Base-by-base conservation (phyloP, 2,329 filamentous ascomycete species). In the Coccinonectria pachysandricola region DNA sequence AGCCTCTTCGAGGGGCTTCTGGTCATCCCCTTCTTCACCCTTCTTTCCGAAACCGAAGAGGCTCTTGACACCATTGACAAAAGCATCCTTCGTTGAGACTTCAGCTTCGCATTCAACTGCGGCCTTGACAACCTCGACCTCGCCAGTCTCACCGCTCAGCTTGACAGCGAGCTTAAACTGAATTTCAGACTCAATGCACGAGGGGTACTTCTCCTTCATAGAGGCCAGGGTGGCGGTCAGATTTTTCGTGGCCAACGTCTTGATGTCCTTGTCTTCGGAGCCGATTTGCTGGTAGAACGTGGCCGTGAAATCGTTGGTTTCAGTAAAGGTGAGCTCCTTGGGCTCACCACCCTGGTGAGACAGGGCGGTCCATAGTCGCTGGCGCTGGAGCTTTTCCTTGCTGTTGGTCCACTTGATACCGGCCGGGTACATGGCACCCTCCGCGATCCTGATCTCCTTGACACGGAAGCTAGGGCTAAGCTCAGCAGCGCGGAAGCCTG, bases 391-490 rank as follows among this genome's bases (percentile, higher is more conserved):
- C 60, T 88, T 82, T 20, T 72, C 69, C 36, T 80, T 75, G 31
- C 72, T 65, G 33, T 62, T 64, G 19, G 63, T 72, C 72, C 84
- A 94, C 53, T 79, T 81, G 45, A 94, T 70, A 30, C 76, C 75
- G 15, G 80, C 70, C 3, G 76, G 64, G 51, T 91, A 95, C 21
- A 68, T 67, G 21, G 82, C 71, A 12, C 71, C 74, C 45, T 98
- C 91, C n/a, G 65, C 69, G 26, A 82, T 74, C 32, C 82, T 71
- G 40, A 98, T 98, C 50, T 96, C 91, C 68, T 96, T 98, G 50
- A 98, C 91, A 35, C 86, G 79, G 75, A 98, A 98, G 52, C 82
- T 88, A 20, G 88, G 86, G 58, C 85, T 95, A 32, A 98, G 68
- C 43, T 84, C 76, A 27, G 91, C 91, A 26, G 84, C 91, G 50